Evolutionary conservation across 371 early-diverging fungal genomes (phyloP).

Genomic region (Rhizomucor miehei): DNA sequence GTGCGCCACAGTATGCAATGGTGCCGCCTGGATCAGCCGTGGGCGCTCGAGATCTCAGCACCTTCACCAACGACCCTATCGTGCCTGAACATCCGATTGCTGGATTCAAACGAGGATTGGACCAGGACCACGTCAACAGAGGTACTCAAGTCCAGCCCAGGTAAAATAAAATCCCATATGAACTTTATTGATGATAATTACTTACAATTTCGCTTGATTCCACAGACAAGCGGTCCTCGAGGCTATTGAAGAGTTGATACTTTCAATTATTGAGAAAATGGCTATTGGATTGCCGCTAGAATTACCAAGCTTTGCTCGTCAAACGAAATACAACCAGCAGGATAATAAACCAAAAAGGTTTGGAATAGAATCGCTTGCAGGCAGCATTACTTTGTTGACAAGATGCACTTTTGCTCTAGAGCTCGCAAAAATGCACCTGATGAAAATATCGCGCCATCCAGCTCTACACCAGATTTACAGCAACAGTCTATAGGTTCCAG

Average conservation of each 20-base stretch:
- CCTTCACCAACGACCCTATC: no score
- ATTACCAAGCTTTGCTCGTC: neutral
- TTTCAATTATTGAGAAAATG: slow-evolving; percentile 3
- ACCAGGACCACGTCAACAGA: no score
- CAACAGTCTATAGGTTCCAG: neutral
- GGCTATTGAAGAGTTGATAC: slow-evolving; percentile 5
- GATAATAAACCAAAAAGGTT: neutral
- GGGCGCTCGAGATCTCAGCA: no score
- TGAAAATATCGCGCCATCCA: no score
- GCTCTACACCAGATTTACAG: neutral
- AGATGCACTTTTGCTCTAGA: no score
- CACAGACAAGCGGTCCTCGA: slow-evolving; percentile 7
- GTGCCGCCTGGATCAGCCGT: no score
- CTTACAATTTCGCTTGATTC: neutral
- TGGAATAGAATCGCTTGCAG: neutral
- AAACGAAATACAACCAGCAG: neutral
- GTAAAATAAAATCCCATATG: no score
- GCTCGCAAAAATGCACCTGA: no score
- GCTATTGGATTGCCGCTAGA: neutral
- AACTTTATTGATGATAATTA: neutral
- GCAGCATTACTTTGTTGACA: no score
- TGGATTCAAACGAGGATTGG: no score
- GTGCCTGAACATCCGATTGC: no score
- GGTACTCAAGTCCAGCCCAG: slow-evolving; percentile 11
- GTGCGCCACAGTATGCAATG: no score